Base-by-base conservation (phyloP, 2,329 filamentous ascomycete genomes). In the Aspergillus viridinutans region DNA sequence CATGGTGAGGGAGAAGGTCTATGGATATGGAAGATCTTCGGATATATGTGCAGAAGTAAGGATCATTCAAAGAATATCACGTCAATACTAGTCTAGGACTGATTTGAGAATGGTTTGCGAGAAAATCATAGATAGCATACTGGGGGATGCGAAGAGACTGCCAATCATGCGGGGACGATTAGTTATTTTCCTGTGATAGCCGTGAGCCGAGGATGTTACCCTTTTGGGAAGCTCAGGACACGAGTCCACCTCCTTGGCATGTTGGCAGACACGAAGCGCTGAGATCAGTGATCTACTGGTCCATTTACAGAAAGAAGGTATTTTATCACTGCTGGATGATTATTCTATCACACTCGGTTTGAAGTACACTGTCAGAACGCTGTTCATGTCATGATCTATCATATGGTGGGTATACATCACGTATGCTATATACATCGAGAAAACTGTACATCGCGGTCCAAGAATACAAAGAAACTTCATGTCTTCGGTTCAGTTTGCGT, bases 111-210 rank as follows among this genome's bases (percentile, higher is more conserved):
- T 12, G 42, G 9, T 26, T 45, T 7, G 43, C 43, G 2, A 47
- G 21, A 23, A 47, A 3, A 50, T 29, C 28, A 49, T 26, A 42
- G 17, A 42, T 28, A n/a, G 17, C n/a, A 47, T 47, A 32, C 32
- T 45, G 54, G 6, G 50, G 54, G 32, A 29, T 29, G 7, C 5
- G 9, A 26, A 20, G 49, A 26, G 26, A 26, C 20, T 21, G 55
- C 61, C 55, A 63, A 64, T 64, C 57, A 59, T 29, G 42, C 35
- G 7, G 14, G 10, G 12, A 21, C 38, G 38, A 63, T 64, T 64
- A 63, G 26, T 51, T 32, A 51, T 51, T 25, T 14, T 51, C 43
- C 43, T 47, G 21, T 7, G 43, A 47, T 47, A 47, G 20, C 42
- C 43, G 20, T 47, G 21, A 47, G 23, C 43, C 43, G 43, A 47